Conservation (phyloP, 1,284 basidiomycete genomes). For the Puccinia triticina region DNA sequence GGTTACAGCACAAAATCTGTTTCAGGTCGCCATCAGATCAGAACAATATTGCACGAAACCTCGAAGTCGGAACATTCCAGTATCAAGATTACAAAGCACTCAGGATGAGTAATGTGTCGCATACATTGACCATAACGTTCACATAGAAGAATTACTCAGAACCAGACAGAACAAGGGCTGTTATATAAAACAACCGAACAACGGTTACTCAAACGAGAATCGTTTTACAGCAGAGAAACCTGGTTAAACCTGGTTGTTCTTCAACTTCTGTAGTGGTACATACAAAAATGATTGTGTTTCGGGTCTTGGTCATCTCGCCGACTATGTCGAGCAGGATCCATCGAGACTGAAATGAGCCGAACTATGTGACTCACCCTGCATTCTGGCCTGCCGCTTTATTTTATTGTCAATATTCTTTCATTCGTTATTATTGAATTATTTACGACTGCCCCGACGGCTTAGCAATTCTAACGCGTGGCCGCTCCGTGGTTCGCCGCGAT, state of each 20-base stretch:
- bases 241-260: constrained; percentile 20
- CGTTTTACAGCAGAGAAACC: constrained; percentile 15
- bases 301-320: neutral
- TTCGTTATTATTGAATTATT: neutral
- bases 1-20: neutral
- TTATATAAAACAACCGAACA: constrained; percentile 7
- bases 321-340: neutral
- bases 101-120: neutral
- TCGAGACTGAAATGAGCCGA: neutral
- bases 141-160: constrained; percentile 8
- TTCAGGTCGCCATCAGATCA: neutral
- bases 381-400: neutral
- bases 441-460: neutral
- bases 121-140: constrained; percentile 13
- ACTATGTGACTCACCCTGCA: constrained; percentile 3
- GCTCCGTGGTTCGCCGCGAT: neutral
- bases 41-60: neutral
- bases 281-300: constrained; percentile 9
- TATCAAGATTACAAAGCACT: neutral
- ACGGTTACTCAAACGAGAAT: constrained; percentile 9
- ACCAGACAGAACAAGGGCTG: constrained; percentile 16
- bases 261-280: no score
- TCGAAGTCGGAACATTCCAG: neutral
- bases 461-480: neutral
- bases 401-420: neutral